Base-by-base conservation (phyloP, 2,329 filamentous ascomycete genomes). In the Coniochaeta sp. region DNA sequence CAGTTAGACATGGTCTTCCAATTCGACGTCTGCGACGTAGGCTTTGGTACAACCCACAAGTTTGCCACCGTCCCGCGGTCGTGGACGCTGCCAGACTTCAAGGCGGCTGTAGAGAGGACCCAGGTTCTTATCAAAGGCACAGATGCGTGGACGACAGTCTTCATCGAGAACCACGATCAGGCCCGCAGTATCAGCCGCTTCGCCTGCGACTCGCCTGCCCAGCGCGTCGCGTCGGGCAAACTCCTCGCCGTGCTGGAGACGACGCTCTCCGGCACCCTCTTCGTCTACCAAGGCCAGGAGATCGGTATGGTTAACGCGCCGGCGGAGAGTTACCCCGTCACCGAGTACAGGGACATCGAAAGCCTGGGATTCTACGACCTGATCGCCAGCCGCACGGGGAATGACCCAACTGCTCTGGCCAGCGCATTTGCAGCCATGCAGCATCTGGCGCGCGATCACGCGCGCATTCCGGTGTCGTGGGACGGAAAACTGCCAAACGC, bases 401-500 rank as follows among this genome's bases (percentile, higher is more conserved):
- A 69, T 53, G 64, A 70, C 53, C 64, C 65, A 5, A 61, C 67
- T 18, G 67, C 46, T 8, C 27, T n/a, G 27, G 12, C 4, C 24
- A 20, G n/a, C 4, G 22, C 13, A 7, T 20, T 5, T 16, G 12
- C 20, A 7, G 7, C 12, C 8, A n/a, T 26, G 12, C 46, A 28
- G 22, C 10, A 74, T 58, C 67, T 64, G 50, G 63, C 77, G 7
- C 68, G 86, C 22, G 87, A 91, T 65, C 87, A 91, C 64, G 82
- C 81, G 6, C 76, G 86, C 46, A 82, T 83, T 0, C 86, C 86
- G 0, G 83, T 91, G 65, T 85, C 88, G 61, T 90, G 87, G 86
- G 74, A 82, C 55, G 61, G 65, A 14, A 70, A 67, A 1, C 61
- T 68, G 0, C 77, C 30, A 32, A 32, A 89, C 54, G 85, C 73